phyloP scores from a whole-genome alignment of 768 basidiomycete species.

The Amyloporia xantha region DNA sequence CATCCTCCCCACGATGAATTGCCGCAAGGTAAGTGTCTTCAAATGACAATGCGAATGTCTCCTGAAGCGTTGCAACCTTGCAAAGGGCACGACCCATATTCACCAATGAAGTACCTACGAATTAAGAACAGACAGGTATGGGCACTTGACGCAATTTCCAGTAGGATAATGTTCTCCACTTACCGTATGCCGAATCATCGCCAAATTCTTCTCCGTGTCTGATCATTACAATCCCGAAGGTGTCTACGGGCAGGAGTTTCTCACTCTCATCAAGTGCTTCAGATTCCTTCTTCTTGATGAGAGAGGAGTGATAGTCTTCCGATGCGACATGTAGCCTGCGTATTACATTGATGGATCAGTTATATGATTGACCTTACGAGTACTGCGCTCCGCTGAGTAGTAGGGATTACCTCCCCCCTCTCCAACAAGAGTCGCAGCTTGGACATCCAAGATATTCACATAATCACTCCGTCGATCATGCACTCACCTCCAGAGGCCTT shows the following conservation, averaged over 20 bases:
- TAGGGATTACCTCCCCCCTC: too few species aligned
- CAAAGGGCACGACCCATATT: constrained; percentile 80
- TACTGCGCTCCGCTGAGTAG: too few species aligned
- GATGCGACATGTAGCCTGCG: constrained; percentile 67
- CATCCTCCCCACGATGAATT: constrained; percentile 56
- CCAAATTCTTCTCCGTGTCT: constrained; percentile 76
- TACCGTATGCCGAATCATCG: constrained; percentile 70
- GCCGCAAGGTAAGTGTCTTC: constrained; percentile 68
- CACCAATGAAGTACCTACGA: constrained; percentile 55
- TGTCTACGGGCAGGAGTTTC: constrained; percentile 72
- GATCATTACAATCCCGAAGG: constrained; percentile 82
- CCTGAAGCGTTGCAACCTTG: constrained; percentile 79
- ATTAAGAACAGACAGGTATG: background rate
- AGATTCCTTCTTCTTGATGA: constrained; percentile 76
- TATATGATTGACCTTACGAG: too few species aligned
- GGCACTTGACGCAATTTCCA: too few species aligned
- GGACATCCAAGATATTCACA: too few species aligned
- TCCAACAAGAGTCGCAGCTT: too few species aligned
- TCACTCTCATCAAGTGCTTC: constrained; percentile 54
- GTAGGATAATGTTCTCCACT: constrained; percentile 12
- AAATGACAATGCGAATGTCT: constrained; percentile 67
- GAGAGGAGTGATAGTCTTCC: constrained; percentile 55
- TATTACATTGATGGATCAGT: too few species aligned
- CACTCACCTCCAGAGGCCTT: constrained; percentile 67
- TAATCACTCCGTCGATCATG: too few species aligned